Evolutionary conservation across 1,284 basidiomycete species (phyloP).

Genomic region (Tilletia indica): DNA sequence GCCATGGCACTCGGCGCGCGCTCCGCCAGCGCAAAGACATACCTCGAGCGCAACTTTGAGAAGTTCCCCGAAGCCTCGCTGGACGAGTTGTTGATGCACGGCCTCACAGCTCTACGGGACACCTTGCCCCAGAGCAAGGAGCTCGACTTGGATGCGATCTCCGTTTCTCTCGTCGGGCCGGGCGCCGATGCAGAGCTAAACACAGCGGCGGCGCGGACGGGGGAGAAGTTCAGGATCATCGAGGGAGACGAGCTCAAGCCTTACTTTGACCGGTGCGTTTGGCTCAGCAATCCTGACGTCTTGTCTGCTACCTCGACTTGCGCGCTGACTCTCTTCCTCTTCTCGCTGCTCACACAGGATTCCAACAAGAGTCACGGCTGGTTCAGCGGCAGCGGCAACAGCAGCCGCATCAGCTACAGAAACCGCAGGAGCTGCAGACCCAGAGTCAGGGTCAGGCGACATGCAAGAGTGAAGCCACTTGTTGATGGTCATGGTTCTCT

Average conservation of each 20-base stretch:
- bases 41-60: constrained; percentile 90
- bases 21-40: constrained; percentile 96
- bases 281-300: too few species aligned
- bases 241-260: constrained; percentile 47
- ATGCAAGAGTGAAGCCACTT: too few species aligned
- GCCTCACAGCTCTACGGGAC: constrained; percentile 50
- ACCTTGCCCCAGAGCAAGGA: constrained; percentile 54
- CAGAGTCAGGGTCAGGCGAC: too few species aligned
- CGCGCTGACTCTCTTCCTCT: constrained; percentile 10
- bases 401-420: constrained; percentile 15
- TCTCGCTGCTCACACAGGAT: constrained; percentile 18
- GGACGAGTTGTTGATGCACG: constrained; percentile 47
- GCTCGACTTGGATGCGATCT: constrained; percentile 49
- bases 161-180: constrained; percentile 51
- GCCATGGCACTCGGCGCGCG: constrained; percentile 98
- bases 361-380: constrained; percentile 21
- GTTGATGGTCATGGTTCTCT: too few species aligned
- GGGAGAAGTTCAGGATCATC: constrained; percentile 48
- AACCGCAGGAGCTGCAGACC: background rate
- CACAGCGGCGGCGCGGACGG: constrained; percentile 35
- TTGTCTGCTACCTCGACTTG: background rate
- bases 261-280: constrained; percentile 41
- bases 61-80: constrained; percentile 62
- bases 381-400: constrained; percentile 13
- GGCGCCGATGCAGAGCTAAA: constrained; percentile 48